These are phyloP conservation scores for Asterella californica DNA, from an alignment of 225 moss, liverwort and hornwort genomes.

Conservation along the genomic window DNA sequence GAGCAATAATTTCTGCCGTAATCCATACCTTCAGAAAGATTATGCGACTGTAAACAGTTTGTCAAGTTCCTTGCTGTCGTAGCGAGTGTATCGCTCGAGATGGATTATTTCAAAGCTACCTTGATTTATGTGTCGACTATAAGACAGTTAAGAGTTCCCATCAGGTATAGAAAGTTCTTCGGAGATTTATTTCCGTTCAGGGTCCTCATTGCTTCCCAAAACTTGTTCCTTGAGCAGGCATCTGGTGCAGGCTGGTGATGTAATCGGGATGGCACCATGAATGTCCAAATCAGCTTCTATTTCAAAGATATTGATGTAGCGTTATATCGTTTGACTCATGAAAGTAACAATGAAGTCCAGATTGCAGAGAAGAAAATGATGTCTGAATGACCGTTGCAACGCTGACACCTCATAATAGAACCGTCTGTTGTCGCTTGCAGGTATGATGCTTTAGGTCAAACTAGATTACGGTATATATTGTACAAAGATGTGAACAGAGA, in stretches of 20 bases:
- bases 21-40: not conserved
- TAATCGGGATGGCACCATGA: constrained; percentile 97
- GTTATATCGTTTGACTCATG: too few relatives aligned
- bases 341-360: too few relatives aligned
- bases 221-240: constrained; percentile 52
- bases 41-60: too few relatives aligned
- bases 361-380: too few relatives aligned
- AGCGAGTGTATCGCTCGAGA: too few relatives aligned
- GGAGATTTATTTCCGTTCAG: not conserved
- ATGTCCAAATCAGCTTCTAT: not conserved
- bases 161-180: not conserved
- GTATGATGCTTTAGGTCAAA: constrained; percentile 88
- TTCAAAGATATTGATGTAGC: not conserved
- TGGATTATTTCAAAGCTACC: too few relatives aligned
- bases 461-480: constrained; percentile 77
- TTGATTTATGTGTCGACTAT: too few relatives aligned
- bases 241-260: constrained; percentile 93
- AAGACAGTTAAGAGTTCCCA: too few relatives aligned
- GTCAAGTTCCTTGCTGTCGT: too few relatives aligned
- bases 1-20: not conserved
- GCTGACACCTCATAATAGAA: not conserved
- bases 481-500: constrained; percentile 91
- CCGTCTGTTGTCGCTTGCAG: constrained; percentile 33
- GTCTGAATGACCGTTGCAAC: too few relatives aligned
- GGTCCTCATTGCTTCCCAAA: not conserved